A percentile compares a stretch with the other conserved stretches of the same genome.
phyloP scores from a whole-genome alignment of 192 early-diverging fungal genomes.

The Irineochytrium annulatum region DNA sequence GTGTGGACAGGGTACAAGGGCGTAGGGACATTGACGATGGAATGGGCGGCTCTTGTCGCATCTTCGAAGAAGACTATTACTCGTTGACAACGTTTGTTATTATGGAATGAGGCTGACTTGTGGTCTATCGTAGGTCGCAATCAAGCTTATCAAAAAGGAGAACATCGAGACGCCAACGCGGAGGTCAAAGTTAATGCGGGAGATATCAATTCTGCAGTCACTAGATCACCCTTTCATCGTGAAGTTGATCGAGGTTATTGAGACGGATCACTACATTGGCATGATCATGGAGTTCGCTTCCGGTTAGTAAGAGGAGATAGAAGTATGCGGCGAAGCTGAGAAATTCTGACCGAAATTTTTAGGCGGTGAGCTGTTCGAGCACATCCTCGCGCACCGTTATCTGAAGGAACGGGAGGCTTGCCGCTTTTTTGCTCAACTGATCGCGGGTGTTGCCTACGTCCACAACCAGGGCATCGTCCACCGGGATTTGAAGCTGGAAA shows the following conservation, averaged over 20 bases:
- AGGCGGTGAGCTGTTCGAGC: constrained; percentile 97
- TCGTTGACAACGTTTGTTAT: not conserved
- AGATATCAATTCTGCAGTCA: constrained; percentile 53
- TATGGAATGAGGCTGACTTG: not conserved
- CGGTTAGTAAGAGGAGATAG: not conserved
- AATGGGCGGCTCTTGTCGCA: not conserved
- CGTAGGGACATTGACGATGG: not conserved
- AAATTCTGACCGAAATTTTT: constrained; percentile 65
- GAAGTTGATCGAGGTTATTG: constrained; percentile 90
- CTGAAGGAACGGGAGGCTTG: constrained; percentile 90
- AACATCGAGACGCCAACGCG: constrained; percentile 30
- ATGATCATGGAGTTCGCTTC: constrained; percentile 83
- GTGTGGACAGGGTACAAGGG: not conserved
- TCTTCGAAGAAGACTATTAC: not conserved
- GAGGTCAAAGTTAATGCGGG: constrained; percentile 31
- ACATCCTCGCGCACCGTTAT: constrained; percentile 91
- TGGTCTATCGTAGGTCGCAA: constrained; percentile 62
- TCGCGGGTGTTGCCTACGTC: constrained; percentile 89
- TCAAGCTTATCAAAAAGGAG: constrained; percentile 88
- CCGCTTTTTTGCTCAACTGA: constrained; percentile 89
- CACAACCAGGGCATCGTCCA: constrained; percentile 75
- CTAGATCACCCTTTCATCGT: constrained; percentile 91
- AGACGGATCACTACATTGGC: constrained; percentile 95
- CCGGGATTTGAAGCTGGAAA: constrained; percentile 44
- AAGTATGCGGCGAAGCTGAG: constrained; percentile 48